These are phyloP conservation scores for Gynostemma pentaphyllum DNA, from an alignment of 306 rosid species.

Conservation along the genomic window DNA sequence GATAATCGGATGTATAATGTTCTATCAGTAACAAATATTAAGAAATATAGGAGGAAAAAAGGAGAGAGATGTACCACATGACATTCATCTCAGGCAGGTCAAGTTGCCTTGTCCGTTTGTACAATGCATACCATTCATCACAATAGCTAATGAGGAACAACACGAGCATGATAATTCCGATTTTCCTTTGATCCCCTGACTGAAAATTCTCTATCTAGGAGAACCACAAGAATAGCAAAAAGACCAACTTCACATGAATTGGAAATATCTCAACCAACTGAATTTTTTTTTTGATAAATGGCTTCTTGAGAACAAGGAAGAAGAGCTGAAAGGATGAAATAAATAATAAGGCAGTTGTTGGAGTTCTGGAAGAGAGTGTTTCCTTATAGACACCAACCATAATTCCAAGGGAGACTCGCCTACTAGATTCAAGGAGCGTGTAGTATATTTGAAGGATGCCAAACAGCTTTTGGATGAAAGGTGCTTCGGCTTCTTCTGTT, in stretches of 20 bases:
- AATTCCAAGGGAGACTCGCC: conserved; percentile 45
- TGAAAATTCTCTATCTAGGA: conserved; percentile 36
- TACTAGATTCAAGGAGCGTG: conserved; percentile 51
- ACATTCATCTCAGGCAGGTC: conserved; percentile 48
- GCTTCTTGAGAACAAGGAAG: conserved; percentile 85
- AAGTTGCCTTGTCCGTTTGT: conserved; percentile 39
- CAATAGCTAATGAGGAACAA: conserved; percentile 50
- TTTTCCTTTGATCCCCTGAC: conserved; percentile 22
- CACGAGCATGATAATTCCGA: conserved; percentile 50
- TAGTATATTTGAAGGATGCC: conserved; percentile 86
- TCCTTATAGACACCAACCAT: conserved; percentile 52
- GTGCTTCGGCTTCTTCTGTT: conserved; percentile 95
- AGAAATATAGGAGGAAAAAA: no score
- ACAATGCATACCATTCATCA: conserved; percentile 71
- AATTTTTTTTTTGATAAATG: conserved; percentile 81
- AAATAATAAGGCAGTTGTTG: conserved; percentile 33
- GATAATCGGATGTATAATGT: no score
- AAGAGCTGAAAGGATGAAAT: conserved; percentile 66
- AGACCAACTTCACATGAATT: conserved; percentile 45
- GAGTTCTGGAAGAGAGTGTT: conserved; percentile 28
- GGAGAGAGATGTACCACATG: no score
- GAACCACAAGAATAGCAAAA: conserved; percentile 33
- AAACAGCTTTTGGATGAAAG: conserved; percentile 76
- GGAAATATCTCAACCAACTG: conserved; percentile 74
- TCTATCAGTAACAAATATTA: no score